Conservation (phyloP, 1,284 basidiomycete species). For the Waitea zeae region DNA sequence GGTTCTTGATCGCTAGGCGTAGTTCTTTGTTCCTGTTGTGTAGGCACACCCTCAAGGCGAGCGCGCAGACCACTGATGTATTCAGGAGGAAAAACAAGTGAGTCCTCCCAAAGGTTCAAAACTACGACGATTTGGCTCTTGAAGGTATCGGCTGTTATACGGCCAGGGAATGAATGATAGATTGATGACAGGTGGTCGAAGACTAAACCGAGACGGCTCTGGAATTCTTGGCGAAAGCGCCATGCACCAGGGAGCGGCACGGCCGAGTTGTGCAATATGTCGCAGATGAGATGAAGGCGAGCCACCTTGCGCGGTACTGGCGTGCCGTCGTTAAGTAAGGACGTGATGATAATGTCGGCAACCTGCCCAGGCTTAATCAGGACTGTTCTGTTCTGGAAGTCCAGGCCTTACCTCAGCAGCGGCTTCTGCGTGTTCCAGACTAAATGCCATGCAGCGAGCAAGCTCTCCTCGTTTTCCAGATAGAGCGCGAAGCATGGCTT, state of each 20-base stretch:
- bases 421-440: conserved; percentile 87
- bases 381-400: not conserved
- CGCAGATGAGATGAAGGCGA: conserved; percentile 87
- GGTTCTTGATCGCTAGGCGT: conserved; percentile 14
- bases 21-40: conserved; percentile 15
- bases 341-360: conserved; percentile 71
- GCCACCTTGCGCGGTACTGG: conserved; percentile 93
- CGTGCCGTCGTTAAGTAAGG: conserved; percentile 72
- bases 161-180: conserved; percentile 80
- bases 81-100: conserved; percentile 83
- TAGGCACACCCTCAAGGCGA: conserved; percentile 48
- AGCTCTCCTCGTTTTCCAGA: conserved; percentile 81
- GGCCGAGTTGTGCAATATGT: conserved; percentile 94
- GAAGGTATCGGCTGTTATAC: conserved; percentile 88
- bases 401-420: conserved; percentile 57
- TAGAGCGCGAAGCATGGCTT: conserved; percentile 77
- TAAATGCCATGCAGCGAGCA: conserved; percentile 90
- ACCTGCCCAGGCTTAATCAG: conserved; percentile 29
- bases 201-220: conserved; percentile 69
- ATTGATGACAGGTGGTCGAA: conserved; percentile 91
- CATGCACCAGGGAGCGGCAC: conserved; percentile 78
- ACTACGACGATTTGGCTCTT: conserved; percentile 77
- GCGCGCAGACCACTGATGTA: conserved; percentile 56
- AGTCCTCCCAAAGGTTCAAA: conserved; percentile 90
- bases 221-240: conserved; percentile 89